phyloP scores from a whole-genome alignment of 495 filamentous ascomycete genomes.

The Copromyces sp. region DNA sequence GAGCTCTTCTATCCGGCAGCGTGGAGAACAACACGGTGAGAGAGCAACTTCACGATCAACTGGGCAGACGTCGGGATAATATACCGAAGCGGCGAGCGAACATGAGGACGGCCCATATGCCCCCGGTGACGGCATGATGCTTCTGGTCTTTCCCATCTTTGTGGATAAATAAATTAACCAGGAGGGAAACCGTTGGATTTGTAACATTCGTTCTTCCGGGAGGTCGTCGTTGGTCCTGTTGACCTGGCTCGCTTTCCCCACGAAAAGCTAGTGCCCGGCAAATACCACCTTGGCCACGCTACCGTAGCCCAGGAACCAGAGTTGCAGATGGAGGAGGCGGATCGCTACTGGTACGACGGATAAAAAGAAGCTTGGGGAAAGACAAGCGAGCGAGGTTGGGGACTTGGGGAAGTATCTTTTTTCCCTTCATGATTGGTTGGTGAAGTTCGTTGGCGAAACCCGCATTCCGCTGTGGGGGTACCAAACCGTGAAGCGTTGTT shows the following conservation, averaged over 20 bases:
- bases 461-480: not conserved
- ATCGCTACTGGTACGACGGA: not conserved
- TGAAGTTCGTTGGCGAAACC: not conserved
- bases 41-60: not conserved
- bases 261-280: not conserved
- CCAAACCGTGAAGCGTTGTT: not conserved
- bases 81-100: slow-evolving; percentile 11
- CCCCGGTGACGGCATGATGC: slow-evolving; percentile 4
- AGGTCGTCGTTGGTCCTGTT: not conserved
- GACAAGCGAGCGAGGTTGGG: not conserved
- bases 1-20: not conserved
- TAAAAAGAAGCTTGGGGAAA: not conserved
- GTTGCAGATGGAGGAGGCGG: not conserved
- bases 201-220: slow-evolving; percentile 10
- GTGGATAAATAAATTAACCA: slow-evolving; percentile 24
- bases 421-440: not conserved
- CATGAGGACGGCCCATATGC: not conserved
- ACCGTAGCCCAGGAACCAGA: not conserved
- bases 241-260: not conserved
- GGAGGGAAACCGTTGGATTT: slow-evolving; percentile 3
- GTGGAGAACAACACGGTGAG: not conserved
- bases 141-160: slow-evolving; percentile 2
- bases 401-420: not conserved
- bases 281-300: not conserved
- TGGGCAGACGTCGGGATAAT: slow-evolving; percentile 6